These are phyloP conservation scores for Ochromonas danica DNA, from an alignment of 108 stramenopile species.

Conservation along the genomic window DNA sequence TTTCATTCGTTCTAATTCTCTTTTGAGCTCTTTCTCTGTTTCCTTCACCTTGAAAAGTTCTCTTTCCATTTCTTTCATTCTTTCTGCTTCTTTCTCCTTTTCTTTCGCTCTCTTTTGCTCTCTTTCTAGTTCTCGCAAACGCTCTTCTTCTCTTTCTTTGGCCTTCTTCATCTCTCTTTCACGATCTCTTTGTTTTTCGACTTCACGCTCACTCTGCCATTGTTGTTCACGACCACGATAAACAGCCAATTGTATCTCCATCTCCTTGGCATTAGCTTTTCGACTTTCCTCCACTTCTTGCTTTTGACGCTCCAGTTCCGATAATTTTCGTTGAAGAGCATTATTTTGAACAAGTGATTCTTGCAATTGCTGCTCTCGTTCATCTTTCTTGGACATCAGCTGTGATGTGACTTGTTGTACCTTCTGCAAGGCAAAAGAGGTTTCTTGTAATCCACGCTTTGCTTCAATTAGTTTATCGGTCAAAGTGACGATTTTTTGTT, in stretches of 20 bases:
- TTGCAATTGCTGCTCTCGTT: conserved; percentile 17
- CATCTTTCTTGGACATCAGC: not conserved
- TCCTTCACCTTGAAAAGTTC: not conserved
- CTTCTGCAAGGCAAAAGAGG: not conserved
- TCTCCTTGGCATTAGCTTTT: no score
- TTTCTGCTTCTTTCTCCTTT: no score
- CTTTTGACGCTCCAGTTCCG: not conserved
- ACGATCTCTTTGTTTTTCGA: no score
- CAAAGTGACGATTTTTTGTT: not conserved
- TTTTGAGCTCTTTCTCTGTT: not conserved
- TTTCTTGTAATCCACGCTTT: not conserved
- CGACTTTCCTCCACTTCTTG: not conserved
- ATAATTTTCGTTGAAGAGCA: not conserved
- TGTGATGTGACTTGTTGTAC: not conserved
- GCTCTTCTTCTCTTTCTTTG: no score
- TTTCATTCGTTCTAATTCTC: no score
- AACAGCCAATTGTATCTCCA: no score
- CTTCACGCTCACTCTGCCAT: no score
- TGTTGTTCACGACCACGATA: no score
- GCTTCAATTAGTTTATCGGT: conserved; percentile 1
- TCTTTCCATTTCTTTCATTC: no score
- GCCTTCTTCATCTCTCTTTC: no score
- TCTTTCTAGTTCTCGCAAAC: no score
- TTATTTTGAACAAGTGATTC: not conserved
- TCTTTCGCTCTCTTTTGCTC: no score